These are phyloP conservation scores for Cystoderma amianthinum DNA, from an alignment of 768 basidiomycete genomes.

Conservation along the genomic window DNA sequence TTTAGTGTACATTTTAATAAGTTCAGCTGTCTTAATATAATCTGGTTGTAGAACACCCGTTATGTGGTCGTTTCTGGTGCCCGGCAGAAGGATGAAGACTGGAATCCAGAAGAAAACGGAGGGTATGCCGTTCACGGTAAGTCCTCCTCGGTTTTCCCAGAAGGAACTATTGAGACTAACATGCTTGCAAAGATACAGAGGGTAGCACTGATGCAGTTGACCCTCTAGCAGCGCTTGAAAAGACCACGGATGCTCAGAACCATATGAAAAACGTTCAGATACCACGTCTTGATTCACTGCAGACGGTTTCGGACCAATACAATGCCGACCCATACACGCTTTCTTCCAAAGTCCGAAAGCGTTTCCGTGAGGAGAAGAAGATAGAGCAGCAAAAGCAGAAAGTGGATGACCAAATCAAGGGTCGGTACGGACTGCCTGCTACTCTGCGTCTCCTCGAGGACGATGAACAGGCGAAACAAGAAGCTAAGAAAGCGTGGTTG, in stretches of 20 bases:
- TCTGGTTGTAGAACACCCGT: constrained; percentile 74
- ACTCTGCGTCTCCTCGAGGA: constrained; percentile 60
- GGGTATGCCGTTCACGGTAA: constrained; percentile 85
- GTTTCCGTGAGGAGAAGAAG: constrained; percentile 86
- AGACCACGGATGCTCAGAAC: constrained; percentile 74
- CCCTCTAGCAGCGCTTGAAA: constrained; percentile 85
- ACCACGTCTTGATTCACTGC: constrained; percentile 77
- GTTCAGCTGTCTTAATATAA: background rate
- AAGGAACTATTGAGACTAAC: too few relatives aligned
- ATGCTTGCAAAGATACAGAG: constrained; percentile 57
- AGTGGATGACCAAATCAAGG: constrained; percentile 67
- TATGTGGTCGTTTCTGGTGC: constrained; percentile 93
- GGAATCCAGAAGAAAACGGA: constrained; percentile 95
- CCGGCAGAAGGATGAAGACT: constrained; percentile 91
- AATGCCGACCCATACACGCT: constrained; percentile 85
- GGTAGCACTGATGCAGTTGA: constrained; percentile 58
- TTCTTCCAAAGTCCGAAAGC: constrained; percentile 67
- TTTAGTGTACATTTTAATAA: background rate
- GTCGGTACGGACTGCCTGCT: constrained; percentile 71
- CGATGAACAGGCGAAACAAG: constrained; percentile 48
- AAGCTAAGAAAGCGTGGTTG: constrained; percentile 61
- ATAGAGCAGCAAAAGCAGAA: constrained; percentile 59
- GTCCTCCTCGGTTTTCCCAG: constrained; percentile 13
- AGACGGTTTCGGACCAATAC: constrained; percentile 68
- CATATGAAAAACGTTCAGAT: constrained; percentile 66